Evolutionary conservation across 2,329 filamentous ascomycete genomes (phyloP), one percentile per base, ranked within the genome.

Genomic region (Penicillium sp.): DNA sequence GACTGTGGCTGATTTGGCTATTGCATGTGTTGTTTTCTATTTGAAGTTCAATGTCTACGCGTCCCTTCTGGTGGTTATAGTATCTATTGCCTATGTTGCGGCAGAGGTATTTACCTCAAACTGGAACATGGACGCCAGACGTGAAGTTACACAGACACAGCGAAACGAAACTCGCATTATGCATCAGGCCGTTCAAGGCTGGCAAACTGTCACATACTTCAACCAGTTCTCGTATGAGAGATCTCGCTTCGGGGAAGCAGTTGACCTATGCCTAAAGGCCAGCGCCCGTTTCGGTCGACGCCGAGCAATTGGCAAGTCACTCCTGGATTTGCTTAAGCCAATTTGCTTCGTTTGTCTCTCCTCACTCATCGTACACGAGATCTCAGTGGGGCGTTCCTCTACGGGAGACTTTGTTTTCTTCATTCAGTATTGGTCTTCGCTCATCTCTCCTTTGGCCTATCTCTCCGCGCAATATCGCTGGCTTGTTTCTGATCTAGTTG

Each of bases 331-430:
- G 76, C 82, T 53, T 77, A 77, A 1, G 55, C 82, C 48, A 77
- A 79, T 10, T 75, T 82, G 57, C 61, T 82, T 33, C 69, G 54
- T 56, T 13, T 43, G 77, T 57, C 77, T 76, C 61, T 71, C 78
- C 65, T 68, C 81, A 41, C 74, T 85, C 5, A 82, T 81, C 1
- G 77, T 81, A 16, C 78, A 79, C 43, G 76, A 82, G 56, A 81
- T 86, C 23, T 72, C 77, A 0, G 72, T 75, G 40, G 80, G 79
- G 1, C 66, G 70, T 9, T 76, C 77, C 38, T 76, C 79, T 0
- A 75, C 86, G 2, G 85, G 85, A 33, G 80, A 81, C 57, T 86
- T 89, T 58, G 82, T 88, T 4, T 84, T 85, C 7, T 72, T 89
- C 16, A 76, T 86, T 15, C 79, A 82, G 39, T 89, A 88, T 70